A percentile compares a stretch with the other conserved stretches of the same genome.
Conservation (phyloP, 805 yeast species). For the Yamadazyma sp. region DNA sequence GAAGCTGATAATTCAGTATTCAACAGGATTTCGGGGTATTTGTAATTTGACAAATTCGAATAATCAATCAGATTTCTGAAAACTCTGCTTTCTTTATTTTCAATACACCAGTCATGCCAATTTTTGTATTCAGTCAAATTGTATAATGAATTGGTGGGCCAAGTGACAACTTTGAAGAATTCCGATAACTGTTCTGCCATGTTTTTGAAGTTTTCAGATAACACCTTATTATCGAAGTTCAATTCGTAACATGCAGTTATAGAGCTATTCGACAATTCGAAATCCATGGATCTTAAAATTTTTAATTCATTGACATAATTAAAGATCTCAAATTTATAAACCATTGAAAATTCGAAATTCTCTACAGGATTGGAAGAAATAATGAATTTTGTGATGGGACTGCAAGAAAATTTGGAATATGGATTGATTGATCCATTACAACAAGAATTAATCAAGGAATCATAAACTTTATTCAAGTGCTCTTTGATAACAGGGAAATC, state of each 20-base stretch:
- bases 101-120: constrained; percentile 15
- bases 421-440: constrained; percentile 12
- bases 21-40: constrained; percentile 7
- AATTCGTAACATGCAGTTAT: background rate
- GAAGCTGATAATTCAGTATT: constrained; percentile 10
- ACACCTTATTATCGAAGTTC: constrained; percentile 3
- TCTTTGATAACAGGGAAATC: background rate
- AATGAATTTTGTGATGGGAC: constrained; percentile 9
- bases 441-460: constrained; percentile 4
- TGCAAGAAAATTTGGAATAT: constrained; percentile 2
- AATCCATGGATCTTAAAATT: constrained; percentile 10
- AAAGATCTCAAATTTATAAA: constrained; percentile 15
- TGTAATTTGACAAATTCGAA: constrained; percentile 12
- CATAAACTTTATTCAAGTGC: background rate
- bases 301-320: constrained; percentile 17
- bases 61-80: constrained; percentile 11
- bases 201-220: constrained; percentile 1
- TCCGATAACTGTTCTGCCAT: background rate
- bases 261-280: constrained; percentile 2
- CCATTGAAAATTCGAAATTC: constrained; percentile 21
- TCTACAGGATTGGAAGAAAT: constrained; percentile 12
- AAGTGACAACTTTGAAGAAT: constrained; percentile 4
- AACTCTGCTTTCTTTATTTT: constrained; percentile 6
- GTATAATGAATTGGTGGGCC: constrained; percentile 7
- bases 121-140: constrained; percentile 9